Evolutionary conservation across 805 yeast species (phyloP).

Genomic region (Candida dajiaensis): DNA sequence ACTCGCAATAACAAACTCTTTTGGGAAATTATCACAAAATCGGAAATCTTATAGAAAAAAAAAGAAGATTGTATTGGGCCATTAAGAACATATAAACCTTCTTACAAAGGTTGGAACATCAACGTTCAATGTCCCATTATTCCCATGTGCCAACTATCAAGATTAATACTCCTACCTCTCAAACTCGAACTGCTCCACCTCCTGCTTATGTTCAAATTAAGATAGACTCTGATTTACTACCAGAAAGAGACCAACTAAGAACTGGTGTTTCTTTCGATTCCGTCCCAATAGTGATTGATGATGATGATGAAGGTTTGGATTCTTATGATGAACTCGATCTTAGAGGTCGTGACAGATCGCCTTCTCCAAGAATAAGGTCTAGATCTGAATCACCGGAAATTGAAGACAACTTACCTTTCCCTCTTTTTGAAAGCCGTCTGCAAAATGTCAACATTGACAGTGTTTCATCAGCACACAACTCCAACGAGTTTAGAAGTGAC

Average conservation of each 20-base stretch:
- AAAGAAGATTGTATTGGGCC: background rate
- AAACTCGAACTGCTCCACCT: background rate
- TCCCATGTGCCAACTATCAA: background rate
- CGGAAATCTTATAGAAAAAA: background rate
- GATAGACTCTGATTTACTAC: background rate
- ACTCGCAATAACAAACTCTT: no score
- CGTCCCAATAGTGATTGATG: background rate
- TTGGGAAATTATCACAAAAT: background rate
- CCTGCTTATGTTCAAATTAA: background rate
- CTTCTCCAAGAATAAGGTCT: slow-evolving; percentile 1
- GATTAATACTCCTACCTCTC: background rate
- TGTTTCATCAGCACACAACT: background rate
- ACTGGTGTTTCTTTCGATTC: slow-evolving; percentile 10
- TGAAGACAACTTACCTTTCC: background rate
- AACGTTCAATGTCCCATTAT: background rate
- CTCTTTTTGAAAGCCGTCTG: background rate
- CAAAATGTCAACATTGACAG: background rate
- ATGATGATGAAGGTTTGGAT: slow-evolving; percentile 1
- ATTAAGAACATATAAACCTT: no score
- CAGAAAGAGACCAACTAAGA: background rate
- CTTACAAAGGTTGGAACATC: background rate
- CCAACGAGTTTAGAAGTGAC: slow-evolving; percentile 6
- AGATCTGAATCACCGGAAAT: background rate
- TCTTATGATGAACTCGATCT: background rate
- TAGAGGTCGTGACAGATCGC: background rate